Base-by-base conservation (phyloP, 169 alveolate species). In the Plasmodium falciparum region DNA sequence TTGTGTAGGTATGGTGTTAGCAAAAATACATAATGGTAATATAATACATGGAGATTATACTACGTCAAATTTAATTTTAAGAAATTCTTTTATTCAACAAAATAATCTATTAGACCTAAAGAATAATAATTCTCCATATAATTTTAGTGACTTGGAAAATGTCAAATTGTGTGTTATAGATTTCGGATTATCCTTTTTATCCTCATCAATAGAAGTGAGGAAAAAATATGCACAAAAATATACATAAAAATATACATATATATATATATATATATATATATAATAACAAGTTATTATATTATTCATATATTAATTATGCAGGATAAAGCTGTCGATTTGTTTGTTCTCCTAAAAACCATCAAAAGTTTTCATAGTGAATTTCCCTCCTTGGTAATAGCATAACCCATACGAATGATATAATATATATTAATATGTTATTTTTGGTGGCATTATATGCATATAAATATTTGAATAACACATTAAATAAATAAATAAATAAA, bases 291-390 rank as follows among this genome's bases (percentile, higher is more conserved):
- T 11, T 15, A 54, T 20, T 39, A 26, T 39, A 33, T 33, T 0
- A 33, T 33, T 33, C 43, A 33, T 29, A 47, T 39, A 7, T 50
- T 17, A 9, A 17, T 33, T 5, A 15, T 45, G 22, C 62, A 93
- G 96, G 96, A 93, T 73, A 93, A 92, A 78, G 96, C 93, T 9
- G 96, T 93, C 22, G 96, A 93, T 86, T 88, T 93, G 75, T 93
- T 92, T 65, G 96, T 93, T 15, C 89, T 93, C 58, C 93, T 92
- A 72, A 88, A 93, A 12, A 92, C 95, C 72, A 89, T 89, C 13
- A 76, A 76, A 76, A 76, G 89, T 47, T 76, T 76, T 59, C 89
- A 76, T 29, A 76, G 89, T 56, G 89, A 76, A 56, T 76, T 76
- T 8, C 24, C 89, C 4, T 22, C 24, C 11, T 45, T 76, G 89